These are phyloP conservation scores for Hypoxylon lenormandii DNA, from an alignment of 495 filamentous ascomycete species.

Conservation along the genomic window DNA sequence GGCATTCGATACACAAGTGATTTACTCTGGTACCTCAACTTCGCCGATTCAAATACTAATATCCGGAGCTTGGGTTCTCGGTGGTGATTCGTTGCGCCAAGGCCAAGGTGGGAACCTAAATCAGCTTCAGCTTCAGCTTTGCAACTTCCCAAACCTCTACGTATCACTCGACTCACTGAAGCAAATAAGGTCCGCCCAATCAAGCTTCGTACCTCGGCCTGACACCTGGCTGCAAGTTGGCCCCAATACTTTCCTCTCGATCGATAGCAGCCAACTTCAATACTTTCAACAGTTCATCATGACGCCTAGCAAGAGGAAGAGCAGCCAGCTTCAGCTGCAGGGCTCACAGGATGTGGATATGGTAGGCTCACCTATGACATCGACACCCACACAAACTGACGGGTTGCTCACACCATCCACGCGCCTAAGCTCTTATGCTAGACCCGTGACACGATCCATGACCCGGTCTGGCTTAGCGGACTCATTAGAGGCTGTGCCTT, in stretches of 20 bases:
- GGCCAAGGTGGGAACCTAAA: background rate
- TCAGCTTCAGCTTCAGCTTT: no score
- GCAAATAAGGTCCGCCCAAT: no score
- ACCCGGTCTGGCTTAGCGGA: background rate
- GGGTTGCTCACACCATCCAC: background rate
- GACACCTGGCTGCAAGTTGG: no score
- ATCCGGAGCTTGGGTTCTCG: background rate
- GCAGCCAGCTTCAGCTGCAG: background rate
- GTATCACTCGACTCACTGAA: no score
- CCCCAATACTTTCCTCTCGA: no score
- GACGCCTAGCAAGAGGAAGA: background rate
- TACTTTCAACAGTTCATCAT: background rate
- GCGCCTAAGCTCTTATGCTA: background rate
- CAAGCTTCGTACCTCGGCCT: no score
- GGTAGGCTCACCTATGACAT: conserved; percentile 21
- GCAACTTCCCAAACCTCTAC: no score
- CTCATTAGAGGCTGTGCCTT: background rate
- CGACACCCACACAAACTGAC: conserved; percentile 16
- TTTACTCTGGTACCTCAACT: background rate
- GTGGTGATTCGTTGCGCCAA: background rate
- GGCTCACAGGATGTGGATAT: conserved; percentile 17
- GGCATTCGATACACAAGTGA: background rate
- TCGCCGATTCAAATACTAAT: background rate
- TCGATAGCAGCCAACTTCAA: background rate
- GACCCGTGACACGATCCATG: conserved; percentile 40